A percentile compares a stretch with the other conserved stretches of the same genome.
phyloP scores from a whole-genome alignment of 2,329 filamentous ascomycete species.

The Colletotrichum lini region DNA sequence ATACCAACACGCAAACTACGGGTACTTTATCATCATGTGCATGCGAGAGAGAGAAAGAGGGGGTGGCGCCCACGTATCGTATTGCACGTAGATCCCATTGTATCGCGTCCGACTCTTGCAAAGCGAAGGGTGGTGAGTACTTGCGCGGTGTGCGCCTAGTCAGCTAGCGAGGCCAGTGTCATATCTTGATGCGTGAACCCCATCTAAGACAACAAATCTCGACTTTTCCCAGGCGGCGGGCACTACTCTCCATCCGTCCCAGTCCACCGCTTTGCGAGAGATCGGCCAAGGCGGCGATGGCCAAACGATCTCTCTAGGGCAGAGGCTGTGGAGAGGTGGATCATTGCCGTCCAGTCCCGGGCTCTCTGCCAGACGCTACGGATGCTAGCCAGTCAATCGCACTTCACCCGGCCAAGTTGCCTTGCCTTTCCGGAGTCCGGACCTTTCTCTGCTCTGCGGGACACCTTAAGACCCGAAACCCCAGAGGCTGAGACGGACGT shows the following conservation, averaged over 20 bases:
- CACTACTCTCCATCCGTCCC: conserved; percentile 19
- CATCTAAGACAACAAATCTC: conserved; percentile 14
- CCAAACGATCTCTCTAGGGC: conserved; percentile 29
- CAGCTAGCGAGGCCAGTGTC: conserved; percentile 3
- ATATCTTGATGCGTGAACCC: conserved; percentile 13
- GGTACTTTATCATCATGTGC: neutral
- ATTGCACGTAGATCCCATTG: conserved; percentile 1
- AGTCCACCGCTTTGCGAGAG: neutral
- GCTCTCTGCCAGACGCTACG: neutral
- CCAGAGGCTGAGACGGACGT: conserved; percentile 8
- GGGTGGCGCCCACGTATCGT: neutral
- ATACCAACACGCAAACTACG: neutral
- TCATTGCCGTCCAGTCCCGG: neutral
- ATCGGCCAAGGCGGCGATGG: conserved; percentile 35
- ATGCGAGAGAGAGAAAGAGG: neutral
- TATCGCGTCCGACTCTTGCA: neutral
- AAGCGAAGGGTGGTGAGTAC: neutral
- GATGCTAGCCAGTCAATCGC: neutral
- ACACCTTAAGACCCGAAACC: conserved; percentile 8
- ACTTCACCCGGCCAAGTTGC: conserved; percentile 1
- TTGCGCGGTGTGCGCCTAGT: conserved; percentile 6
- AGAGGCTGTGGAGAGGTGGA: conserved; percentile 27
- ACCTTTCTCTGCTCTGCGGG: conserved; percentile 4
- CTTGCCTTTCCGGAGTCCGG: conserved; percentile 16
- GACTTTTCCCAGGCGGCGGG: neutral